These are phyloP conservation scores for Dendrocalamus latiflorus DNA, from an alignment of 202 grass and related monocot species.

Conservation along the genomic window DNA sequence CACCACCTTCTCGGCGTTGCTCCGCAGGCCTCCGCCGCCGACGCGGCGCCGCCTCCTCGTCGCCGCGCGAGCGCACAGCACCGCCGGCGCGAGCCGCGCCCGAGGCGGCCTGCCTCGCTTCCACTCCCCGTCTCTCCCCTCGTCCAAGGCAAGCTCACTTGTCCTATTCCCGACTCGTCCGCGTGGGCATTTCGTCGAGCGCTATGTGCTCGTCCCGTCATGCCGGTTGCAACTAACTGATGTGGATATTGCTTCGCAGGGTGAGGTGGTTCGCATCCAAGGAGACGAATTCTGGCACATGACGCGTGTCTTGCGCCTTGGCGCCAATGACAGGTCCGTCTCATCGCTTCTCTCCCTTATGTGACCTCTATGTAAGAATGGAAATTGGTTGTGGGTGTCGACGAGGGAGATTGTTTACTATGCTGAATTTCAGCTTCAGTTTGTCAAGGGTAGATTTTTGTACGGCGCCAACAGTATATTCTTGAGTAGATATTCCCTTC, in stretches of 20 bases:
- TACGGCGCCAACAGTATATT: not conserved
- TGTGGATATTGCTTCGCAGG: conserved; percentile 29
- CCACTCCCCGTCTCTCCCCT: conserved; percentile 64
- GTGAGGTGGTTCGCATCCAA: conserved; percentile 76
- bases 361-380: not conserved
- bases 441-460: not conserved
- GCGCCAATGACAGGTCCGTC: conserved; percentile 58
- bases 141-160: conserved; percentile 38
- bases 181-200: conserved; percentile 53
- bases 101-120: conserved; percentile 74
- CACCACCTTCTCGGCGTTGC: conserved; percentile 18
- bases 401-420: not conserved
- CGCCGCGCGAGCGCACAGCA: conserved; percentile 33
- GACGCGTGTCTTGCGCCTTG: conserved; percentile 75
- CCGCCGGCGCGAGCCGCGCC: conserved; percentile 40
- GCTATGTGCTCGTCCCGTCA: not conserved
- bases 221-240: not conserved
- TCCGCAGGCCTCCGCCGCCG: too few relatives aligned
- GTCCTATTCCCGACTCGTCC: not conserved
- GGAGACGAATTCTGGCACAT: conserved; percentile 98
- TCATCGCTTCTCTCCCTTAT: not conserved
- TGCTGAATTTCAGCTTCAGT: not conserved
- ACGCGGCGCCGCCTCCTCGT: too few relatives aligned
- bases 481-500: not conserved
- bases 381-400: not conserved